A percentile compares a stretch with the other conserved stretches of the same genome.
Conservation (phyloP, 495 filamentous ascomycete species). For the Penicillium diatomitis region DNA sequence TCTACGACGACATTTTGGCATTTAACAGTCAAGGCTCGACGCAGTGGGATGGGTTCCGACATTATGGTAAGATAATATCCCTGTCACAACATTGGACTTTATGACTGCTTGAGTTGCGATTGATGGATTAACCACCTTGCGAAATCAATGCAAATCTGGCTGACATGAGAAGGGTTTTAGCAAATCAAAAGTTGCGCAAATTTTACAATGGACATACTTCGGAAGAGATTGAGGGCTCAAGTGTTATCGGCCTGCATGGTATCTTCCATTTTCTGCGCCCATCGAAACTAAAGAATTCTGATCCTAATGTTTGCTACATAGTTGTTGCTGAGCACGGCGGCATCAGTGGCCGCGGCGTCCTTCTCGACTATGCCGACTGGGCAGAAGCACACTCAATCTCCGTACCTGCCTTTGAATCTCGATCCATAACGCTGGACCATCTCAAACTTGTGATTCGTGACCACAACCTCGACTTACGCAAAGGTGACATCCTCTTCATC, state of each 20-base stretch:
- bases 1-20: conserved; percentile 48
- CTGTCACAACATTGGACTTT: background rate
- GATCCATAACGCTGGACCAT: conserved; percentile 27
- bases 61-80: conserved; percentile 24
- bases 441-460: conserved; percentile 20
- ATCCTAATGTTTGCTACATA: background rate
- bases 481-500: conserved; percentile 43
- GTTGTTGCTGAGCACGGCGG: conserved; percentile 19
- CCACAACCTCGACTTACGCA: conserved; percentile 26
- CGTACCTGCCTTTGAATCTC: conserved; percentile 20
- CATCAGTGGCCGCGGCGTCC: conserved; percentile 41
- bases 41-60: conserved; percentile 47
- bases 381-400: conserved; percentile 18
- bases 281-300: background rate
- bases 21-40: conserved; percentile 39
- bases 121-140: background rate
- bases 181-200: conserved; percentile 36
- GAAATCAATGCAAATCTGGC: background rate
- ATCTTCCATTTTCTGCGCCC: background rate
- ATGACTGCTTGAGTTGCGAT: too few relatives aligned
- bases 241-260: conserved; percentile 30
- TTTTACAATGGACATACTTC: conserved; percentile 55
- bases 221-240: conserved; percentile 43
- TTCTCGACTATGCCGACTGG: conserved; percentile 45
- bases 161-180: conserved; percentile 6